phyloP scores from a whole-genome alignment of 2,329 filamentous ascomycete species.

The Alternaria rosae region DNA sequence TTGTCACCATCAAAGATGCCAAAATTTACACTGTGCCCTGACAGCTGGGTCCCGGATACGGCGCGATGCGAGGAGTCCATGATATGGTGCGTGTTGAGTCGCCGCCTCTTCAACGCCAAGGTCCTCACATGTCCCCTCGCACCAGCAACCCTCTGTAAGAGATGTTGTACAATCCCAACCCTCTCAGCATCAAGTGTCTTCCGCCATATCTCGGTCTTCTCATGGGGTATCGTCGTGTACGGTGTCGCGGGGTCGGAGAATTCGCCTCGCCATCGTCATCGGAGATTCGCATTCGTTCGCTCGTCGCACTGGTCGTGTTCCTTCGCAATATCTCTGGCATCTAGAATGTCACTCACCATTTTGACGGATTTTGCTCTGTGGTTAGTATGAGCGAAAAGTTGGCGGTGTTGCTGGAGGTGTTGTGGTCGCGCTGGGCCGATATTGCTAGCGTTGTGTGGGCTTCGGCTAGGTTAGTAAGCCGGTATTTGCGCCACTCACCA shows the following conservation, averaged over 20 bases:
- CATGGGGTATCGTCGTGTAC: not conserved
- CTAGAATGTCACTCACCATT: slow-evolving; percentile 45
- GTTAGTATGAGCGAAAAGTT: slow-evolving; percentile 46
- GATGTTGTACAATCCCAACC: not conserved
- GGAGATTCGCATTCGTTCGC: slow-evolving; percentile 28
- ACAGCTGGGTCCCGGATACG: not conserved
- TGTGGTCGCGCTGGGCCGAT: slow-evolving; percentile 28
- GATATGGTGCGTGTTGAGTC: not conserved
- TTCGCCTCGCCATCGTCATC: slow-evolving; percentile 33
- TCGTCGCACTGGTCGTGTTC: slow-evolving; percentile 34
- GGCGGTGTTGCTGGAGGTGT: slow-evolving; percentile 44
- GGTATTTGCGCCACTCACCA: slow-evolving; percentile 17
- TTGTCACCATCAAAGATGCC: not conserved
- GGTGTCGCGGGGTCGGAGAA: slow-evolving; percentile 18
- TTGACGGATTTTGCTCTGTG: slow-evolving; percentile 50
- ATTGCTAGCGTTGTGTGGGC: slow-evolving; percentile 42
- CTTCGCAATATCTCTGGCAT: not conserved
- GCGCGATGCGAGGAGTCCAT: not conserved
- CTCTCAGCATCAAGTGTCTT: not conserved
- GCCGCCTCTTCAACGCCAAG: not conserved
- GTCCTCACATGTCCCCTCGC: not conserved
- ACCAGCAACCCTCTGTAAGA: not conserved
- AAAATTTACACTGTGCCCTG: not conserved
- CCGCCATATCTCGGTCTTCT: not conserved
- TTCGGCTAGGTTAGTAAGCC: slow-evolving; percentile 43